These are phyloP conservation scores for Polysphondylium violaceum DNA, from an alignment of 78 protist species.

Conservation along the genomic window DNA sequence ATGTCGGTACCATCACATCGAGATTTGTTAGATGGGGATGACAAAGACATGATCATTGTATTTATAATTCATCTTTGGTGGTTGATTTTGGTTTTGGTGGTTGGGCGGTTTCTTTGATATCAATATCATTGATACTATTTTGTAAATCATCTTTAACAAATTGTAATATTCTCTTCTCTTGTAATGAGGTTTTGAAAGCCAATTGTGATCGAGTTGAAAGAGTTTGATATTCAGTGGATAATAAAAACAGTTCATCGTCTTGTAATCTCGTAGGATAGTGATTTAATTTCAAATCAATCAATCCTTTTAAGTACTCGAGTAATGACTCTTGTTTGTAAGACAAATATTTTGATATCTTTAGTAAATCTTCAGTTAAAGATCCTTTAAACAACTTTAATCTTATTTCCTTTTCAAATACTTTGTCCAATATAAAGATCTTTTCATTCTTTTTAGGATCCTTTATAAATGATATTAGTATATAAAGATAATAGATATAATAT, in stretches of 20 bases:
- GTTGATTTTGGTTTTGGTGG: not conserved
- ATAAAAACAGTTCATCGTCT: slow-evolving; percentile 12
- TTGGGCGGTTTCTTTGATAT: not conserved
- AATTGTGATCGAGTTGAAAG: slow-evolving; percentile 25
- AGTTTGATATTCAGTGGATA: not conserved
- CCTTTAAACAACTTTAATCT: slow-evolving; percentile 44
- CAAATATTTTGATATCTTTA: slow-evolving; percentile 57
- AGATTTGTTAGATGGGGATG: too few relatives aligned
- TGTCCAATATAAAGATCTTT: not conserved
- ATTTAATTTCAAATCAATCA: slow-evolving; percentile 10
- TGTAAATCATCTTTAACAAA: not conserved
- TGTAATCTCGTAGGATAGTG: slow-evolving; percentile 33
- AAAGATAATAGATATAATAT: not conserved
- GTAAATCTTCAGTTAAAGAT: slow-evolving; percentile 63
- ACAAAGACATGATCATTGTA: too few relatives aligned
- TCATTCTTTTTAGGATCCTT: slow-evolving; percentile 55
- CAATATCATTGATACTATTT: slow-evolving; percentile 12
- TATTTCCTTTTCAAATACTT: slow-evolving; percentile 7
- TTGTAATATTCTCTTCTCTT: slow-evolving; percentile 36
- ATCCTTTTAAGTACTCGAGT: slow-evolving; percentile 5
- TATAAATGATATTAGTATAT: not conserved
- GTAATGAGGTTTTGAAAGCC: slow-evolving; percentile 5
- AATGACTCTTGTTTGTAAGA: slow-evolving; percentile 25
- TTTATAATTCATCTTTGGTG: slow-evolving; percentile 15
- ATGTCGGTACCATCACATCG: too few relatives aligned